Evolutionary conservation across 2,329 filamentous ascomycete genomes (phyloP).

Genomic region (Blumeria graminis): DNA sequence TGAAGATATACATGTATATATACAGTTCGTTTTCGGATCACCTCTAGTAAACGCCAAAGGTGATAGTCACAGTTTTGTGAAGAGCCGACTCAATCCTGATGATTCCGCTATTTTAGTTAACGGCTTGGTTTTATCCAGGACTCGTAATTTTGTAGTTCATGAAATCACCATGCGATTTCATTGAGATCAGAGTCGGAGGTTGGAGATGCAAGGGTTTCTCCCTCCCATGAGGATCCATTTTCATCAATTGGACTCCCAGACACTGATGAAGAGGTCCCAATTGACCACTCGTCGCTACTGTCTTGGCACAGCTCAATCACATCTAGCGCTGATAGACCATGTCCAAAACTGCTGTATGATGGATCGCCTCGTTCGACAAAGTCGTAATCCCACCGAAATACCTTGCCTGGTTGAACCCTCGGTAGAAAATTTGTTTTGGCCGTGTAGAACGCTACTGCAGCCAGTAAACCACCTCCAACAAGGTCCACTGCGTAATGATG

Average conservation of each 20-base stretch:
- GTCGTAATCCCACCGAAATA: conserved; percentile 84
- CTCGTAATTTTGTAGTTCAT: too few relatives aligned
- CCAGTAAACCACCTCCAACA: conserved; percentile 60
- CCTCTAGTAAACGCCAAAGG: too few relatives aligned
- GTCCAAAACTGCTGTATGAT: conserved; percentile 28
- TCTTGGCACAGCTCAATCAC: conserved; percentile 14
- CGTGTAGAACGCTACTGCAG: conserved; percentile 60
- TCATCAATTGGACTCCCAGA: conserved; percentile 25
- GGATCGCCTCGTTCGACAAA: conserved; percentile 64
- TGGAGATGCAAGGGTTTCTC: conserved; percentile 24
- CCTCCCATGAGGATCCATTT: conserved; percentile 29
- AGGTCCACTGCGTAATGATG: conserved; percentile 94
- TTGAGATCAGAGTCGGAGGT: conserved; percentile 14
- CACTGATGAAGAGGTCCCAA: conserved; percentile 39
- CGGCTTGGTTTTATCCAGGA: too few relatives aligned
- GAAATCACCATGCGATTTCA: conserved; percentile 6
- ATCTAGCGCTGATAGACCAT: conserved; percentile 18
- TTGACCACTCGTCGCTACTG: conserved; percentile 73
- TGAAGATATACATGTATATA: too few relatives aligned
- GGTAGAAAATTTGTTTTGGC: conserved; percentile 62
- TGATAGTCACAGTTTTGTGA: too few relatives aligned
- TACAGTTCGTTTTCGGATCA: too few relatives aligned
- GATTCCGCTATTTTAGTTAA: too few relatives aligned
- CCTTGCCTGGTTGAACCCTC: conserved; percentile 60
- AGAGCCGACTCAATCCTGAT: too few relatives aligned